Conservation (phyloP, 139 green algal species). For the Spirogloea muscicola region DNA sequence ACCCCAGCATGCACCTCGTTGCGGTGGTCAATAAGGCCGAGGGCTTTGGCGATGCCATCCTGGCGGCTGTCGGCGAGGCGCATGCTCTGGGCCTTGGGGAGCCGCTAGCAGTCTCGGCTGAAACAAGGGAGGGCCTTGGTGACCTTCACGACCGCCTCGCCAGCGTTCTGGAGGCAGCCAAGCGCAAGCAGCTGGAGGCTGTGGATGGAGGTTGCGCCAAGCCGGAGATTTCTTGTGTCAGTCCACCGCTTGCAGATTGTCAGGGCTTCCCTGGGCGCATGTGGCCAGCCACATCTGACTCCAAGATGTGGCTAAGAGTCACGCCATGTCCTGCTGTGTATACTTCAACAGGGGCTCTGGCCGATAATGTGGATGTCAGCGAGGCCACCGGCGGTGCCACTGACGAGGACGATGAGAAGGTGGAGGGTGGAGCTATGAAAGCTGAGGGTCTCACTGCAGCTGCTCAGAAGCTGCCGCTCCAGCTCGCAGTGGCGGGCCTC, state of each 20-base stretch:
- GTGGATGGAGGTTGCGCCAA: too few species aligned
- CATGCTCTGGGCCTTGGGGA: constrained; percentile 71
- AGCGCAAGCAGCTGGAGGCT: too few species aligned
- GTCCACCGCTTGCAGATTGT: too few species aligned
- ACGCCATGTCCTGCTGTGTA: too few species aligned
- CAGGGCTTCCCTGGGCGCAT: too few species aligned
- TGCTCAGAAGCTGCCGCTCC: constrained; percentile 8
- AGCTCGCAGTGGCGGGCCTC: constrained; percentile 34
- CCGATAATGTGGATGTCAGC: too few species aligned
- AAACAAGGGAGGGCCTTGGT: constrained; percentile 68
- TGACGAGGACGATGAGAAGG: neutral
- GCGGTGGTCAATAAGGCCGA: constrained; percentile 85
- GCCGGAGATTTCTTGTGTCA: too few species aligned
- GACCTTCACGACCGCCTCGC: constrained; percentile 1
- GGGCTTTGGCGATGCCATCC: constrained; percentile 28
- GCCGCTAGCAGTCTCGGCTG: constrained; percentile 75
- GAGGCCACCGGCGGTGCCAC: neutral
- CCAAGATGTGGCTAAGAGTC: too few species aligned
- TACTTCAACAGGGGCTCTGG: too few species aligned
- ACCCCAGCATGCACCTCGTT: constrained; percentile 45
- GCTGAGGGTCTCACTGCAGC: neutral
- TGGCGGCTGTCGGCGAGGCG: constrained; percentile 42
- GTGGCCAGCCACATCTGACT: too few species aligned
- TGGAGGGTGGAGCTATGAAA: neutral
- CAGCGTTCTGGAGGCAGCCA: too few species aligned